These are phyloP conservation scores for Akanthomyces uredinophilus DNA, from an alignment of 2,329 filamentous ascomycete species.

Conservation along the genomic window DNA sequence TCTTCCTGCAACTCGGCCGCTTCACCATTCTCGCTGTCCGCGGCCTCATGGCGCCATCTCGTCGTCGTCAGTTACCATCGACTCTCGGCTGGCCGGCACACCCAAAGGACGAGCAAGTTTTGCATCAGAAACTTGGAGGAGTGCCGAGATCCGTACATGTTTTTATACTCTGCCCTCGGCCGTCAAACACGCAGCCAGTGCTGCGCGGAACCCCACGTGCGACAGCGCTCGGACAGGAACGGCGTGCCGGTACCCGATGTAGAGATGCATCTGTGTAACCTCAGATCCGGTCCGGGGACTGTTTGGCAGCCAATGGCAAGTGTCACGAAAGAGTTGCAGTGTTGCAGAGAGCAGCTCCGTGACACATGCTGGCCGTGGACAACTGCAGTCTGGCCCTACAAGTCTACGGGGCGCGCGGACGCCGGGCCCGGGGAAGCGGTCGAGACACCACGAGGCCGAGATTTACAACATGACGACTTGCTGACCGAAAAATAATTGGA, in stretches of 20 bases:
- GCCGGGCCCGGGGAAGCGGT: background rate
- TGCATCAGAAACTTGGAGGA: background rate
- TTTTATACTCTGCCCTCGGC: background rate
- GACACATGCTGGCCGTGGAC: background rate
- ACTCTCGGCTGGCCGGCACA: background rate
- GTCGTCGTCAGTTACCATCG: background rate
- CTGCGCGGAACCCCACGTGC: background rate
- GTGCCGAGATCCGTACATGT: background rate
- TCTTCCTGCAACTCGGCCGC: no score
- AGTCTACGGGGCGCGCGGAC: background rate
- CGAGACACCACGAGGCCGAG: background rate
- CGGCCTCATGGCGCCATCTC: background rate
- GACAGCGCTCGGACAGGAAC: background rate
- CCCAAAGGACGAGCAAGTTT: background rate
- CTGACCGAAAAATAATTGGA: background rate
- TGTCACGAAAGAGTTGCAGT: no score
- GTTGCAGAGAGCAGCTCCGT: background rate
- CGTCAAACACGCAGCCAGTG: background rate
- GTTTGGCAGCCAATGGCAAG: background rate
- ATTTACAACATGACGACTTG: background rate
- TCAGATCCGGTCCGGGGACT: background rate
- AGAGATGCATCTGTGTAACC: conserved; percentile 1
- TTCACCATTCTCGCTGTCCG: background rate
- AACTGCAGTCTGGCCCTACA: no score
- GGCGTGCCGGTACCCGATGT: background rate